Evolutionary conservation across 768 basidiomycete genomes (phyloP).

Genomic region (Rhodosporidiobolus sp.): DNA sequence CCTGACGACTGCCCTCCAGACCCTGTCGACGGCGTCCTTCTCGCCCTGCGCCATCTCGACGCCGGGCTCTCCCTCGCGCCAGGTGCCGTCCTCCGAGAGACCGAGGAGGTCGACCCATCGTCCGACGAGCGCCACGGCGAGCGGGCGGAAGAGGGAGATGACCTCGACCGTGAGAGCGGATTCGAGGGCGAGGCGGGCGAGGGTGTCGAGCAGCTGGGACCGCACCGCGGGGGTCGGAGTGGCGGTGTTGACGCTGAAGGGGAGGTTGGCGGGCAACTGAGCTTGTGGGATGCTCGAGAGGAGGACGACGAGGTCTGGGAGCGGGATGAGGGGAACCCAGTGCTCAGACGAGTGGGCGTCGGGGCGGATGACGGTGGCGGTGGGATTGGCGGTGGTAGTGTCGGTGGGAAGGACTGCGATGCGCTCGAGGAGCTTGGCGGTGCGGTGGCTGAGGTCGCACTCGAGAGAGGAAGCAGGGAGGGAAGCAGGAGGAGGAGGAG

Average conservation of each 20-base stretch:
- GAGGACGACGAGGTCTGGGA: slow-evolving; percentile 23
- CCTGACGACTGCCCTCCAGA: slow-evolving; percentile 47
- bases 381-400: background rate
- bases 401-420: background rate
- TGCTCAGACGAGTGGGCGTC: slow-evolving; percentile 6
- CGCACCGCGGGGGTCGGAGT: background rate
- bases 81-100: slow-evolving; percentile 47
- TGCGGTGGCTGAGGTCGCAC: background rate
- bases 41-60: slow-evolving; percentile 44
- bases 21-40: slow-evolving; percentile 49
- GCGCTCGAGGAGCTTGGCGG: background rate
- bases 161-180: slow-evolving; percentile 65
- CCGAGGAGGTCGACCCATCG: slow-evolving; percentile 65
- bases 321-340: slow-evolving; percentile 30
- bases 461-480: background rate
- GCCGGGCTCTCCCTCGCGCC: slow-evolving; percentile 22
- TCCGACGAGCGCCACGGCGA: slow-evolving; percentile 74
- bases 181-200: slow-evolving; percentile 62
- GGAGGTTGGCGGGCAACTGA: background rate
- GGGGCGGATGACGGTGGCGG: background rate
- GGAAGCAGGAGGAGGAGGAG: background rate
- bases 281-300: background rate
- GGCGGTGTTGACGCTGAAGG: background rate
- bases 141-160: slow-evolving; percentile 67
- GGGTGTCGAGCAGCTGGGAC: slow-evolving; percentile 52